Conservation (phyloP, 805 yeast genomes). For the Starmerella apis region DNA sequence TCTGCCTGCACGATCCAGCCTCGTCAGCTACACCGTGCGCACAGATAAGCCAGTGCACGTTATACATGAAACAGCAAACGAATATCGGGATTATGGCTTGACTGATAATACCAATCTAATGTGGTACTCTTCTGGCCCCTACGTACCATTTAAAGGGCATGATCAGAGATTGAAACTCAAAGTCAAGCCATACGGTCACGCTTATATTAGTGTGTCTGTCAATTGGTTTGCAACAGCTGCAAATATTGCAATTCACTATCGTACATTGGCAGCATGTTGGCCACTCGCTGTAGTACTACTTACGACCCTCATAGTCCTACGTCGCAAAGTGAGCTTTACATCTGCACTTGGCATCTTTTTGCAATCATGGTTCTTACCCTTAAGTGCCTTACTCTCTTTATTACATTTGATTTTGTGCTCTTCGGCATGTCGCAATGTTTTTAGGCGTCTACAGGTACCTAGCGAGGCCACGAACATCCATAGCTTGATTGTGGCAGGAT, state of each 20-base stretch:
- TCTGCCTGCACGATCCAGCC: slow-evolving; percentile 21
- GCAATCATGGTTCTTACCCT: background rate
- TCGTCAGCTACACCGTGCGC: slow-evolving; percentile 19
- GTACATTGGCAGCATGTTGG: slow-evolving; percentile 47
- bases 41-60: slow-evolving; percentile 9
- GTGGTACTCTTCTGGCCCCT: slow-evolving; percentile 27
- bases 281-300: slow-evolving; percentile 42
- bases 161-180: slow-evolving; percentile 1
- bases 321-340: slow-evolving; percentile 32
- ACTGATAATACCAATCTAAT: slow-evolving; percentile 12
- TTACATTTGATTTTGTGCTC: slow-evolving; percentile 30
- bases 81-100: slow-evolving; percentile 22
- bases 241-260: slow-evolving; percentile 60
- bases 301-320: background rate
- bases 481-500: slow-evolving; percentile 20
- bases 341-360: background rate
- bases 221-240: slow-evolving; percentile 54
- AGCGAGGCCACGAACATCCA: slow-evolving; percentile 25
- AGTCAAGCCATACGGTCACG: background rate
- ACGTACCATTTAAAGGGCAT: slow-evolving; percentile 18
- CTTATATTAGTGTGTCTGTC: slow-evolving; percentile 26
- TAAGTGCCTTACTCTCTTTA: slow-evolving; percentile 25
- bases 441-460: slow-evolving; percentile 27
- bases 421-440: slow-evolving; percentile 16
- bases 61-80: slow-evolving; percentile 22